phyloP scores from a whole-genome alignment of 2,329 filamentous ascomycete genomes.

The Dactylonectria estremocensis region DNA sequence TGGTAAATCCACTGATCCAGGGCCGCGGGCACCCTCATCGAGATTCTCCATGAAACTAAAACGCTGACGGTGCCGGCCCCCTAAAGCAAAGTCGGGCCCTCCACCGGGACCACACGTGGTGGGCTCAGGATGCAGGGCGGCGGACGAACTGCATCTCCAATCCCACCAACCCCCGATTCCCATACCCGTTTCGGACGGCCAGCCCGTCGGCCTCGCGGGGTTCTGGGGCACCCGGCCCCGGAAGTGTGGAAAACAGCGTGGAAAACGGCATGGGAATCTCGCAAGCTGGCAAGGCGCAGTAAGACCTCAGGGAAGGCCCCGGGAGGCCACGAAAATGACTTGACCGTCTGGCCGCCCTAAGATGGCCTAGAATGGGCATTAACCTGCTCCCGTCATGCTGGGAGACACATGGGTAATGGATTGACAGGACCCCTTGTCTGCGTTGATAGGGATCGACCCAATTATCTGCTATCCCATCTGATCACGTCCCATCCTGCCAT shows the following conservation, averaged over 20 bases:
- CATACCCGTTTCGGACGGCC: constrained; percentile 25
- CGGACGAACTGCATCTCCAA: constrained; percentile 46
- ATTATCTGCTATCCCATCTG: constrained; percentile 25
- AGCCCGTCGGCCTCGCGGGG: constrained; percentile 28
- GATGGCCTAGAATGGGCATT: constrained; percentile 4
- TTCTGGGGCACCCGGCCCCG: constrained; percentile 23
- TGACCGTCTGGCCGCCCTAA: constrained; percentile 10
- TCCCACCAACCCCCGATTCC: constrained; percentile 40
- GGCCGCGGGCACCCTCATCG: constrained; percentile 29
- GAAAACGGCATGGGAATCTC: background rate
- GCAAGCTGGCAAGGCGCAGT: background rate
- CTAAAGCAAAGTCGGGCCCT: constrained; percentile 29
- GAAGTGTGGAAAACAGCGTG: background rate
- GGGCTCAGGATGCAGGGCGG: constrained; percentile 44
- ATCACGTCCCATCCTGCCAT: constrained; percentile 19
- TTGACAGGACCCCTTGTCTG: constrained; percentile 12
- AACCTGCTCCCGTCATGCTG: background rate
- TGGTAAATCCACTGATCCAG: constrained; percentile 19
- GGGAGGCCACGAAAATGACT: constrained; percentile 30
- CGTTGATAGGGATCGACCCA: constrained; percentile 31
- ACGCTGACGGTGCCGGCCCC: constrained; percentile 24
- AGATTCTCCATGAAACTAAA: constrained; percentile 37
- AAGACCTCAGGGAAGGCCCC: constrained; percentile 5
- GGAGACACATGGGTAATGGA: constrained; percentile 15
- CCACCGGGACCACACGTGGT: constrained; percentile 46